A percentile compares a stretch with the other conserved stretches of the same genome.
Evolutionary conservation across 352 stramenopile genomes (phyloP).

Genomic region (Phytophthora crassamura): DNA sequence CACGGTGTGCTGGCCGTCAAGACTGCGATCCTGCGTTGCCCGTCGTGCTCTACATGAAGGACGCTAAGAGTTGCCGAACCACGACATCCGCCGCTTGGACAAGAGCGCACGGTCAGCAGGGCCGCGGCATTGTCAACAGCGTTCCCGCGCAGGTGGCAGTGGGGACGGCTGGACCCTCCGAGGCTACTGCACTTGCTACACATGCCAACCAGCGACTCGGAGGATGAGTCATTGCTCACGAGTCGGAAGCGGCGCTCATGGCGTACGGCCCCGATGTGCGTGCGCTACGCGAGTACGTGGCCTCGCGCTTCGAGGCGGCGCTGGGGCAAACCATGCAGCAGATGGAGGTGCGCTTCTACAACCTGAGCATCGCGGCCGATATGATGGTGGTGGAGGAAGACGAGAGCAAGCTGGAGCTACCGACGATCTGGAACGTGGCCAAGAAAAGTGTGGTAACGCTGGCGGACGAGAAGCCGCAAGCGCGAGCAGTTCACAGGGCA

Average conservation of each 20-base stretch:
- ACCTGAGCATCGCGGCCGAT: constrained; percentile 35
- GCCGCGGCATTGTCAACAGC: no score
- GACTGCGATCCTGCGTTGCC: no score
- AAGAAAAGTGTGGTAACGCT: constrained; percentile 42
- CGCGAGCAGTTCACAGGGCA: no score
- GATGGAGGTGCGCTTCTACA: no score
- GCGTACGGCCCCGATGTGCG: constrained; percentile 36
- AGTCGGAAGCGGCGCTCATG: constrained; percentile 43
- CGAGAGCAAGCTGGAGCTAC: constrained; percentile 34
- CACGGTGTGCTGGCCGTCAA: no score
- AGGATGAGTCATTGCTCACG: constrained; percentile 25
- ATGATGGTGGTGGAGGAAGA: constrained; percentile 29
- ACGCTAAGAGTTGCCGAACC: no score
- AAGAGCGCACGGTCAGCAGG: no score
- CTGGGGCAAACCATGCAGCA: constrained; percentile 50
- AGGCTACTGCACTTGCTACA: not conserved
- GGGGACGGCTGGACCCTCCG: no score
- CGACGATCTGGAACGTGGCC: constrained; percentile 51
- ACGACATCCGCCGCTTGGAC: no score
- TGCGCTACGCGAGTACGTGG: constrained; percentile 50
- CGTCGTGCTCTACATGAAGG: no score
- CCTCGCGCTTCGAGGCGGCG: constrained; percentile 35
- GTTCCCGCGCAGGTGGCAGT: no score
- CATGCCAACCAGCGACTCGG: constrained; percentile 13
- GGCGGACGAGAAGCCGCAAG: constrained; percentile 45